These are phyloP conservation scores for Pleurozium schreberi DNA, from an alignment of 225 moss, liverwort and hornwort genomes.

Conservation along the genomic window DNA sequence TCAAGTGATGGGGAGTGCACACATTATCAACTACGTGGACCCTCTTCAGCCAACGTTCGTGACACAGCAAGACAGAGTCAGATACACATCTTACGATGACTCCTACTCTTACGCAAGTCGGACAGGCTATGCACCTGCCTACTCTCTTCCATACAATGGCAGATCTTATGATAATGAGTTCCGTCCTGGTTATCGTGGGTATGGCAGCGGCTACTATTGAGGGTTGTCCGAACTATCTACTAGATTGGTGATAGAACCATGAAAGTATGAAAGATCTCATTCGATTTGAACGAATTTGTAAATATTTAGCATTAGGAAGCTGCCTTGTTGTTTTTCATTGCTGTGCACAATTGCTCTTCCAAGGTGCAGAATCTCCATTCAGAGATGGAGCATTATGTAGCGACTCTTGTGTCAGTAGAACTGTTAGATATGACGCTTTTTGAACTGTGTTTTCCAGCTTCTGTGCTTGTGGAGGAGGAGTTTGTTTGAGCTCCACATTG, in stretches of 20 bases:
- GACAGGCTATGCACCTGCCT: background rate
- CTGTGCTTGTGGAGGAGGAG: background rate
- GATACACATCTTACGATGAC: conserved; percentile 37
- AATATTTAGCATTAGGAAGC: background rate
- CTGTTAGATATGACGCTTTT: background rate
- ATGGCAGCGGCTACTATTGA: conserved; percentile 18
- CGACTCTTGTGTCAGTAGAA: background rate
- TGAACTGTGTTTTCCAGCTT: background rate
- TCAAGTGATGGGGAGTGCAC: conserved; percentile 11
- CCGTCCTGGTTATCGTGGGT: background rate
- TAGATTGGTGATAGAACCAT: background rate
- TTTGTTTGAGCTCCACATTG: background rate
- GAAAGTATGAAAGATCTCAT: background rate
- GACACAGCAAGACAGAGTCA: conserved; percentile 1
- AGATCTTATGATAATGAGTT: conserved; percentile 37
- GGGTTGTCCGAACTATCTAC: background rate
- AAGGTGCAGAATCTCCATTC: background rate
- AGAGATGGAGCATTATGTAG: background rate
- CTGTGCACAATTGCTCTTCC: background rate
- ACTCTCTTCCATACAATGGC: conserved; percentile 15
- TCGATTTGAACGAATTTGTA: background rate
- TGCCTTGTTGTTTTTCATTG: background rate
- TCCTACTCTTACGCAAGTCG: conserved; percentile 12
- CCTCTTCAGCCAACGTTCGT: conserved; percentile 20
- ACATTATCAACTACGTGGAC: conserved; percentile 21